Conservation (phyloP, 495 filamentous ascomycete species). For the Penicillium maclennaniae region DNA sequence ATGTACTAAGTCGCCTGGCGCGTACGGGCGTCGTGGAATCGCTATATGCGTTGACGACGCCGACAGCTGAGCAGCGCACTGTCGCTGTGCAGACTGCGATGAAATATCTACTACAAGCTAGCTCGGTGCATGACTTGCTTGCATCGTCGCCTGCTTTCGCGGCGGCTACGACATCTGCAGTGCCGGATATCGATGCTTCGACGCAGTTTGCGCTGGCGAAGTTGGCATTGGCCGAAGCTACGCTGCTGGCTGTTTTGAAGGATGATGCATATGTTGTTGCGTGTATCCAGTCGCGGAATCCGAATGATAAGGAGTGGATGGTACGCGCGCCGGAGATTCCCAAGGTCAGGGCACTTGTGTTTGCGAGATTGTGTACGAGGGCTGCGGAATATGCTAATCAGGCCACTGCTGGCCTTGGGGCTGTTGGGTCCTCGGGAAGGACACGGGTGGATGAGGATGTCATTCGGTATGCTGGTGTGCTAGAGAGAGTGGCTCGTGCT, state of each 20-base stretch:
- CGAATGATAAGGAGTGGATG: conserved; percentile 88
- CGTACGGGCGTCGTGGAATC: conserved; percentile 51
- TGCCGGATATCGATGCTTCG: conserved; percentile 59
- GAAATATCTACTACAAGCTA: conserved; percentile 70
- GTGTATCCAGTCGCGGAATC: conserved; percentile 71
- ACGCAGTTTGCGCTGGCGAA: conserved; percentile 67
- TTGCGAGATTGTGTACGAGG: conserved; percentile 80
- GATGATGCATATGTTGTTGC: conserved; percentile 87
- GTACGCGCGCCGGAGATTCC: conserved; percentile 79
- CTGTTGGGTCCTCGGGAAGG: conserved; percentile 29
- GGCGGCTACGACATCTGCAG: conserved; percentile 10
- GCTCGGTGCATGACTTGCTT: conserved; percentile 72
- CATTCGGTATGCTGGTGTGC: conserved; percentile 65
- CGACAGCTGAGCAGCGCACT: conserved; percentile 60
- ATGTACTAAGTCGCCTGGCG: conserved; percentile 66
- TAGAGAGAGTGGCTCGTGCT: conserved; percentile 68
- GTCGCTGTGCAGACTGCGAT: conserved; percentile 71
- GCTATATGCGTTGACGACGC: conserved; percentile 56
- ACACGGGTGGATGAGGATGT: conserved; percentile 54
- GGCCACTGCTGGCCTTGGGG: conserved; percentile 45
- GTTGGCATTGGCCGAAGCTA: conserved; percentile 81
- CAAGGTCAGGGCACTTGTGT: conserved; percentile 81
- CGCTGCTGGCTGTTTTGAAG: conserved; percentile 81
- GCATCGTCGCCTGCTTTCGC: conserved; percentile 33
- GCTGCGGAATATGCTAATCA: conserved; percentile 53